Evolutionary conservation across 2,329 filamentous ascomycete genomes (phyloP), one percentile per base, ranked within the genome.

Genomic region (Arthrinium puccinioides): DNA sequence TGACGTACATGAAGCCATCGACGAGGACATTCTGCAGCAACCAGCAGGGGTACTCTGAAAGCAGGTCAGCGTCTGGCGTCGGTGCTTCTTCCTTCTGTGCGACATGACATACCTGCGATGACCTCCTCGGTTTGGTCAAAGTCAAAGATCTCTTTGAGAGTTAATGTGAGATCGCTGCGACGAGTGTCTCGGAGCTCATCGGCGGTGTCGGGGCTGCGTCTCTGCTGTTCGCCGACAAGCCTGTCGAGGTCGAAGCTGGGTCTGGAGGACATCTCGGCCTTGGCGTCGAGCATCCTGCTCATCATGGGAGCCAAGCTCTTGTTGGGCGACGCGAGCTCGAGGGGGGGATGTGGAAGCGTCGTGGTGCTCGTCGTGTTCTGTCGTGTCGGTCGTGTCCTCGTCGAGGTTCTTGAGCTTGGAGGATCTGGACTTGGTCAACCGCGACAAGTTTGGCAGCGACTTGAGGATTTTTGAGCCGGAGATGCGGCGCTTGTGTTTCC

Each of bases 1-100:
- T 97, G 53, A 98, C 86, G 63, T 97, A 97, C 74, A 98, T 82
- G 57, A 92, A 96, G 6, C 92, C 92, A 56, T 96, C 88, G 8
- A 97, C 72, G 21, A 97, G 68, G 30, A 95, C 87, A 54, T 84
- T 95, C 57, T 96, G 88, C 23, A 97, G 66, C 26, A 97, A 67
- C 81, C 87, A 96, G 63, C 90, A 97, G 8, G 88, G 85, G 56
- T 94, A 96, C 66, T 97, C 90, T 78, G 58, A 24, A 32, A 4
- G 6, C 9, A 47, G 44, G 36, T 34, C 35, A 48, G 33, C 18
- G n/a, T n/a, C n/a, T n/a, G n/a, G n/a, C n/a, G n/a, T n/a, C n/a
- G n/a, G n/a, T n/a, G n/a, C n/a, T n/a, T n/a, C n/a, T n/a, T n/a
- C n/a, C n/a, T n/a, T n/a, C n/a, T n/a, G n/a, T n/a, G n/a, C 10